phyloP scores from a whole-genome alignment of 2,329 filamentous ascomycete species.

The Xylaria sp. region DNA sequence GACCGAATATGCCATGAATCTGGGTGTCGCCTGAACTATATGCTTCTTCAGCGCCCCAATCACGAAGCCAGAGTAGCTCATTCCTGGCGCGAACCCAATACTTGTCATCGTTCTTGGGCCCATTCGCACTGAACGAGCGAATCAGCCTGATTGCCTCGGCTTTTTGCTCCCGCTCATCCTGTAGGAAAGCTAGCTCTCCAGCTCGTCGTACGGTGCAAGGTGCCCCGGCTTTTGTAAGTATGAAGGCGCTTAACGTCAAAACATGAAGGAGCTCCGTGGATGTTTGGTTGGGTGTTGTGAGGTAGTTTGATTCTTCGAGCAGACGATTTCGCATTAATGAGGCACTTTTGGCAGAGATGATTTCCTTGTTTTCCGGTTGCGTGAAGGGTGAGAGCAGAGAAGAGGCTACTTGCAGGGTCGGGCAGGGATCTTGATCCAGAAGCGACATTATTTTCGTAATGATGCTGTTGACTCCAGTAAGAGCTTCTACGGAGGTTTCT shows the following conservation, averaged over 20 bases:
- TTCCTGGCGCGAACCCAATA: conserved; percentile 71
- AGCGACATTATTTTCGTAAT: conserved; percentile 68
- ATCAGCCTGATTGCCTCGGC: conserved; percentile 69
- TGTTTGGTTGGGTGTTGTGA: conserved; percentile 70
- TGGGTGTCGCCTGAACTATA: conserved; percentile 43
- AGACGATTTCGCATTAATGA: conserved; percentile 63
- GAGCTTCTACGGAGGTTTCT: conserved; percentile 66
- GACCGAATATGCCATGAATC: conserved; percentile 66
- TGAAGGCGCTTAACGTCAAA: conserved; percentile 69
- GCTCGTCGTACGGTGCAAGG: conserved; percentile 64
- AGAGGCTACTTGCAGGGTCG: conserved; percentile 61
- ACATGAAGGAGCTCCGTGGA: conserved; percentile 71
- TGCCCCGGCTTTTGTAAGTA: conserved; percentile 63
- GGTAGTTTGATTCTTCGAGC: conserved; percentile 67
- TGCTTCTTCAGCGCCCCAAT: conserved; percentile 70
- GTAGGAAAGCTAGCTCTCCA: conserved; percentile 72
- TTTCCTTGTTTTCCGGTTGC: conserved; percentile 47
- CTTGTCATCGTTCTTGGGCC: conserved; percentile 69
- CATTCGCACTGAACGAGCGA: conserved; percentile 60
- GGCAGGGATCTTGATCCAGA: conserved; percentile 68
- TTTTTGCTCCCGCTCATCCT: conserved; percentile 73
- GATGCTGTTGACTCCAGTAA: conserved; percentile 70
- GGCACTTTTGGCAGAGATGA: conserved; percentile 56
- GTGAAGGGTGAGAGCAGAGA: conserved; percentile 58
- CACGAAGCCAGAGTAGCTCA: conserved; percentile 77